These are phyloP conservation scores for Colletotrichum trifolii DNA, from an alignment of 2,329 filamentous ascomycete species.

Conservation along the genomic window DNA sequence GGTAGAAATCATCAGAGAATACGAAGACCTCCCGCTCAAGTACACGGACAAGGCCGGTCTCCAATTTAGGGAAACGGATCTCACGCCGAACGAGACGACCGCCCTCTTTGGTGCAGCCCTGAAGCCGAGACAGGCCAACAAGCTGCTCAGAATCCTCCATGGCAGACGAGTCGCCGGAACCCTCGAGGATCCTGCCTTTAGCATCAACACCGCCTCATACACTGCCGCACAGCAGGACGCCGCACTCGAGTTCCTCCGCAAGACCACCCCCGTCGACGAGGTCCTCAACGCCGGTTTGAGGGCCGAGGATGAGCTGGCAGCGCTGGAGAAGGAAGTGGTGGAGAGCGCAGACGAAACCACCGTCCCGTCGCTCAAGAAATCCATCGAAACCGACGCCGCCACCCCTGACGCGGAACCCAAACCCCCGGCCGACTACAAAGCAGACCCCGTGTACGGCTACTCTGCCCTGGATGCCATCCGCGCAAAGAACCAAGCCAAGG, in stretches of 20 bases:
- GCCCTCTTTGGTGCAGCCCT: constrained; percentile 63
- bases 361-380: neutral
- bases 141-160: constrained; percentile 68
- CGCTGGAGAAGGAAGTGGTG: constrained; percentile 55
- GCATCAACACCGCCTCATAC: constrained; percentile 59
- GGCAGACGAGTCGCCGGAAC: constrained; percentile 73
- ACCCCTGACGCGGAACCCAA: constrained; percentile 34
- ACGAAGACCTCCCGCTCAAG: constrained; percentile 66
- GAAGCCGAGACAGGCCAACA: constrained; percentile 58
- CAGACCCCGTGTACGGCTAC: constrained; percentile 66
- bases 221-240: constrained; percentile 52
- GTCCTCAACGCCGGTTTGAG: constrained; percentile 69
- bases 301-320: constrained; percentile 70
- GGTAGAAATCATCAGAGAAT: constrained; percentile 57
- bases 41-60: constrained; percentile 68
- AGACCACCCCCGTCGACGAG: constrained; percentile 67
- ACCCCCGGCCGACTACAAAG: constrained; percentile 37
- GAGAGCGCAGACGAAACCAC: constrained; percentile 37
- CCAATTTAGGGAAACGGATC: constrained; percentile 60
- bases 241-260: constrained; percentile 67
- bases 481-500: constrained; percentile 61
- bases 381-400: constrained; percentile 14
- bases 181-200: constrained; percentile 67
- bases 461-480: constrained; percentile 69
- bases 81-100: constrained; percentile 59